Evolutionary conservation across 208 protist species (phyloP).

Genomic region (Angomonas deanei): DNA sequence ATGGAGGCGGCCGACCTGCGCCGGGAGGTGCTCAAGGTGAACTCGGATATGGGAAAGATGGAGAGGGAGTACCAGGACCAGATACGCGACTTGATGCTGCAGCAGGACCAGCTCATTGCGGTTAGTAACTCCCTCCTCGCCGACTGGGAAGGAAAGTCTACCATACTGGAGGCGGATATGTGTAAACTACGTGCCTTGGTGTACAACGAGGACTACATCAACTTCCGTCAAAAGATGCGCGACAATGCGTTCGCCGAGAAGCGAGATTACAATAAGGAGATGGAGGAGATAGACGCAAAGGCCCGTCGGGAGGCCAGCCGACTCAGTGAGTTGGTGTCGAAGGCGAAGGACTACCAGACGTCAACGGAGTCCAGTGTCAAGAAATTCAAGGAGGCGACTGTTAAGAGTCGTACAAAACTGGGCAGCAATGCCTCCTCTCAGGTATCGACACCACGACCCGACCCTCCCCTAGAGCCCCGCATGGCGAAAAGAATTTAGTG

Average conservation of each 20-base stretch:
- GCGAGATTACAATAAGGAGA: conserved; percentile 47
- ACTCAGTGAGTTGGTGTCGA: conserved; percentile 44
- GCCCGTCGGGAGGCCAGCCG: conserved; percentile 38
- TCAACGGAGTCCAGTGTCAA: conserved; percentile 45
- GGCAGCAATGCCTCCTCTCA: not conserved
- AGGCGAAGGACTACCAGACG: conserved; percentile 37
- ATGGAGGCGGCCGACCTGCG: conserved; percentile 38
- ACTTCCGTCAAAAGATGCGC: conserved; percentile 50
- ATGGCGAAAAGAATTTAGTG: too few relatives aligned
- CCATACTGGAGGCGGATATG: conserved; percentile 41
- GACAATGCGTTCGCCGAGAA: conserved; percentile 45
- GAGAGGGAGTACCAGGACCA: conserved; percentile 61
- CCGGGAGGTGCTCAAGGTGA: conserved; percentile 26
- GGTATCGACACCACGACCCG: conserved; percentile 1
- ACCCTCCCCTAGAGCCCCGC: conserved; percentile 1
- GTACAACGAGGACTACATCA: conserved; percentile 69
- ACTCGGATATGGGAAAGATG: conserved; percentile 32
- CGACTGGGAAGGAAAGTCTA: conserved; percentile 64
- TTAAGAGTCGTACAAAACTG: not conserved
- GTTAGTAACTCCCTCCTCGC: conserved; percentile 47
- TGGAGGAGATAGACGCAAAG: conserved; percentile 63
- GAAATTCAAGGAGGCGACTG: conserved; percentile 28
- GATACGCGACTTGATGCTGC: conserved; percentile 41
- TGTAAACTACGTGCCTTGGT: conserved; percentile 49
- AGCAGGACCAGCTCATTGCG: conserved; percentile 53